These are phyloP conservation scores for Papilionanthe hybrid DNA, from an alignment of 116 monocot genomes.

Conservation along the genomic window DNA sequence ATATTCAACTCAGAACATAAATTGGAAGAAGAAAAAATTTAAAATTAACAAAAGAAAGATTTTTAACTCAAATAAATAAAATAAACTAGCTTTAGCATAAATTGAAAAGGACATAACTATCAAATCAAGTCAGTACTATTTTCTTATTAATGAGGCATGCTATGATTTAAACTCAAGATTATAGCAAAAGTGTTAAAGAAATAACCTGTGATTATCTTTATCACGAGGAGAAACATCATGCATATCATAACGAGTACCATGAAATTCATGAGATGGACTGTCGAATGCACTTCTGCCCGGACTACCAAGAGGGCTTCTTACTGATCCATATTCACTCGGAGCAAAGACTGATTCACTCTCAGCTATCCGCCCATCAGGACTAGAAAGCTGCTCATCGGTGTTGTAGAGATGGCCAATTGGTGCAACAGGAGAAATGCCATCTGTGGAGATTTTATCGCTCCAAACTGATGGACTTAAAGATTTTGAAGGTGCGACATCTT, in stretches of 20 bases:
- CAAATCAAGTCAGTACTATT: not conserved
- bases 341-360: constrained; percentile 35
- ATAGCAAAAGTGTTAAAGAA: not conserved
- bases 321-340: constrained; percentile 55
- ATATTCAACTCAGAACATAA: not conserved
- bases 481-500: constrained; percentile 14
- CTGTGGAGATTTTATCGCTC: constrained; percentile 29
- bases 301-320: constrained; percentile 56
- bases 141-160: not conserved
- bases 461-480: constrained; percentile 19
- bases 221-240: constrained; percentile 51
- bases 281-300: constrained; percentile 60
- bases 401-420: constrained; percentile 28
- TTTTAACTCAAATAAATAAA: too few relatives aligned
- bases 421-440: constrained; percentile 34
- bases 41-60: too few relatives aligned
- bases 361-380: constrained; percentile 11
- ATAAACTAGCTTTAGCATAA: not conserved
- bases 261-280: constrained; percentile 35
- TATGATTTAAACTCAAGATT: not conserved
- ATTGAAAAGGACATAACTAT: not conserved
- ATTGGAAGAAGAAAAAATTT: too few relatives aligned
- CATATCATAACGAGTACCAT: constrained; percentile 21
- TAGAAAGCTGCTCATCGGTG: constrained; percentile 14
- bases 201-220: constrained; percentile 63